These are phyloP conservation scores for Uronychia setigera DNA, from an alignment of 73 alveolate genomes.

Conservation along the genomic window DNA sequence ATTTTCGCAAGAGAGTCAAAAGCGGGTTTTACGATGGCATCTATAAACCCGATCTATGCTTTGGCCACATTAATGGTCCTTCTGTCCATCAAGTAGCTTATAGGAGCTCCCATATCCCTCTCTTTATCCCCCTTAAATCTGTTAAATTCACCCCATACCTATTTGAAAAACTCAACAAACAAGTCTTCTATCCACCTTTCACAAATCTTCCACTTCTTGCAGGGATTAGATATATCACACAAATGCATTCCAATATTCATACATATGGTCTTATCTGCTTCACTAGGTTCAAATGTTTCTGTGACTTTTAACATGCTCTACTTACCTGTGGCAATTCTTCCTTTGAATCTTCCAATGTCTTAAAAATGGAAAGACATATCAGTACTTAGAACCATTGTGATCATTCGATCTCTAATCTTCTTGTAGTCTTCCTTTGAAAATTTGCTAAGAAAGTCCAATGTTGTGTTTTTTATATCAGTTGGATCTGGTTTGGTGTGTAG, in stretches of 20 bases:
- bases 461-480: no score
- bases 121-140: slow-evolving; percentile 47
- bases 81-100: slow-evolving; percentile 68
- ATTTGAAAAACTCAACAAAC: slow-evolving; percentile 47
- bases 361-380: slow-evolving; percentile 58
- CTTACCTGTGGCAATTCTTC: slow-evolving; percentile 18
- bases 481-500: no score
- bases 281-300: slow-evolving; percentile 18
- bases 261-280: slow-evolving; percentile 20
- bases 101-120: slow-evolving; percentile 32
- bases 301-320: no score
- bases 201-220: slow-evolving; percentile 40
- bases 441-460: no score
- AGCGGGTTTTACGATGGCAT: slow-evolving; percentile 44
- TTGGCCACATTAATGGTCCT: slow-evolving; percentile 58
- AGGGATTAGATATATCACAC: slow-evolving; percentile 53
- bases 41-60: slow-evolving; percentile 68
- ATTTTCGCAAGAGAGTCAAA: slow-evolving; percentile 30
- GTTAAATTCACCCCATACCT: background rate
- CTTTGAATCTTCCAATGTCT: slow-evolving; percentile 43
- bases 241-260: slow-evolving; percentile 38
- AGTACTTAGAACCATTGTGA: slow-evolving; percentile 46
- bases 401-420: slow-evolving; percentile 34
- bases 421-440: no score
- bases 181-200: slow-evolving; percentile 43